Evolutionary conservation across 164 flowering plant genomes (phyloP), one percentile per base, ranked within the genome.

Genomic region (Tinospora cordifolia): DNA sequence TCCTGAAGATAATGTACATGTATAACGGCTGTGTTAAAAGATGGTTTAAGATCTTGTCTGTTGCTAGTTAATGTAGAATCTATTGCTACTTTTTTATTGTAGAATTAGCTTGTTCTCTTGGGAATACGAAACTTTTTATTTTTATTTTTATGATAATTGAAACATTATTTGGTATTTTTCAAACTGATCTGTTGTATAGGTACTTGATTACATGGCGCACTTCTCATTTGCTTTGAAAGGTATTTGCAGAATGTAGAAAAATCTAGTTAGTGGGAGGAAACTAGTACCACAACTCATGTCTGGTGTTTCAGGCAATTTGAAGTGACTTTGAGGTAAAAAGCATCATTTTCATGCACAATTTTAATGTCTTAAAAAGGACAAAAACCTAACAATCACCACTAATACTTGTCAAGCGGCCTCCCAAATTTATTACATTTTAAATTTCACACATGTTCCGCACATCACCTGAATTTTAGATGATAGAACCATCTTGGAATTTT

Each of bases 91-190:
- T 51, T 15, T 17, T 51, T n/a, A 51, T 15, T n/a, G 15, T 22
- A 51, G 59, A 51, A 51, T 51, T 51, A 51, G 59, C 63, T 60
- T 60, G 63, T 60, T 60, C 27, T 26, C 63, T 60, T 60, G 27
- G 27, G 63, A 60, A 5, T 25, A 15, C 46, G 11, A 41, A 41
- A 41, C 21, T 51, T 51, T 51, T n/a, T n/a, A n/a, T n/a, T n/a
- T n/a, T n/a, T n/a, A n/a, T 51, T 15, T 49, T 0, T n/a, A 17
- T 17, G n/a, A 17, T 49, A 49, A n/a, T 49, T 49, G 57, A 49
- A 49, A 41, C 46, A 41, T 12, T 8, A 41, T 41, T 12, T 8
- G 8, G 46, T 41, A 8, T 41, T 41, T 41, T 41, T 40, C 44
- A 12, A 12, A 41, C 11, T 41, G 8, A 12, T 41, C 11, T 41